A percentile compares a stretch with the other conserved stretches of the same genome.
Evolutionary conservation across 2,329 filamentous ascomycete species (phyloP).

Genomic region (Cadophora malorum): DNA sequence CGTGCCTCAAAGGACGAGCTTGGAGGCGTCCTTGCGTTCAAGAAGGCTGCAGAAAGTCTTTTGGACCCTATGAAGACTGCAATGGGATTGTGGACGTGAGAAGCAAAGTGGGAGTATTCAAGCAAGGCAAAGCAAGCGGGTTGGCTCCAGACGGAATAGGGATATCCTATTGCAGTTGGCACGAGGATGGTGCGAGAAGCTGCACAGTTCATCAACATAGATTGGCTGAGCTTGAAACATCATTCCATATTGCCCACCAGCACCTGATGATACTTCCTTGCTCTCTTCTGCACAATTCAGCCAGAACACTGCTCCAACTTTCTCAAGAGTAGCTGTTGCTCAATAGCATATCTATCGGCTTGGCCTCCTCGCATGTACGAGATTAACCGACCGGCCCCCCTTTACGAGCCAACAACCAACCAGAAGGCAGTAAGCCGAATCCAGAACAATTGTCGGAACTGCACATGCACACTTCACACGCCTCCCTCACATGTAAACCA

Average conservation of each 20-base stretch:
- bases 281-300: not conserved
- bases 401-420: slow-evolving; percentile 5
- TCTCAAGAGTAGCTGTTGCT: not conserved
- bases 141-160: not conserved
- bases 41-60: not conserved
- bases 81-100: not conserved
- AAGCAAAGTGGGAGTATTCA: not conserved
- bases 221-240: not conserved
- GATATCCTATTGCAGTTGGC: not conserved
- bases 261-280: not conserved
- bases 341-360: not conserved
- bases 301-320: not conserved
- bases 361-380: not conserved
- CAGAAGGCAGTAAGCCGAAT: not conserved
- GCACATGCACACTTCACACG: not conserved
- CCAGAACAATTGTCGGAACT: not conserved
- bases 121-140: not conserved
- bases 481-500: slow-evolving; percentile 2
- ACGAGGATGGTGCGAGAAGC: not conserved
- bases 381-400: slow-evolving; percentile 10
- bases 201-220: not conserved
- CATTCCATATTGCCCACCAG: not conserved
- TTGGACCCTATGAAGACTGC: too few species aligned
- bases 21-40: not conserved
- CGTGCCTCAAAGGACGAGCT: not conserved